Evolutionary conservation across 2,329 filamentous ascomycete genomes (phyloP).

Genomic region (Hymenoscyphus linearis): DNA sequence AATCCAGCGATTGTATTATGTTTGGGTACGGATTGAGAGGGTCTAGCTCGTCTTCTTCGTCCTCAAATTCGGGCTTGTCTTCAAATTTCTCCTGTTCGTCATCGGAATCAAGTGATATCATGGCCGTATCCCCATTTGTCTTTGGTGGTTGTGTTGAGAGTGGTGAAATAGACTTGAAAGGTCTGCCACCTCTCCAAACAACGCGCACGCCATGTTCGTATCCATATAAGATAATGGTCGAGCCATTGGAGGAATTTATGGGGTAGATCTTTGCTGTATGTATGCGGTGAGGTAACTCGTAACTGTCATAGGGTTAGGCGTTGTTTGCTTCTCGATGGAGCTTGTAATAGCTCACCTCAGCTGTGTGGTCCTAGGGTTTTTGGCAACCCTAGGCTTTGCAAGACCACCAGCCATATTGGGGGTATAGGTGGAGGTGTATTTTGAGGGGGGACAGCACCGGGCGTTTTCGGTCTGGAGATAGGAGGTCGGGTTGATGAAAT

Average conservation of each 20-base stretch:
- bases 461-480: background rate
- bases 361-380: conserved; percentile 25
- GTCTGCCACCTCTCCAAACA: conserved; percentile 56
- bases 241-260: conserved; percentile 56
- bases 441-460: background rate
- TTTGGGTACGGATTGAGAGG: conserved; percentile 42
- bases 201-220: conserved; percentile 58
- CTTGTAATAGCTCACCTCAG: conserved; percentile 22
- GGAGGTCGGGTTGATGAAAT: background rate
- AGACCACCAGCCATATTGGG: conserved; percentile 19
- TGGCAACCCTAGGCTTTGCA: conserved; percentile 24
- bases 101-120: conserved; percentile 61
- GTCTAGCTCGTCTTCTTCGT: conserved; percentile 38
- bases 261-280: conserved; percentile 58
- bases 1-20: conserved; percentile 54
- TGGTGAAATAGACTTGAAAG: conserved; percentile 46
- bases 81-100: conserved; percentile 38
- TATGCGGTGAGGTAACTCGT: conserved; percentile 52
- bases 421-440: background rate
- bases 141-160: conserved; percentile 34
- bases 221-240: conserved; percentile 57
- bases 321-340: background rate
- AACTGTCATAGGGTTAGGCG: conserved; percentile 37
- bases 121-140: conserved; percentile 48
- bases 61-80: conserved; percentile 56